These are phyloP conservation scores for Forsythia viridissima DNA, from an alignment of 257 asterid genomes.

Conservation along the genomic window DNA sequence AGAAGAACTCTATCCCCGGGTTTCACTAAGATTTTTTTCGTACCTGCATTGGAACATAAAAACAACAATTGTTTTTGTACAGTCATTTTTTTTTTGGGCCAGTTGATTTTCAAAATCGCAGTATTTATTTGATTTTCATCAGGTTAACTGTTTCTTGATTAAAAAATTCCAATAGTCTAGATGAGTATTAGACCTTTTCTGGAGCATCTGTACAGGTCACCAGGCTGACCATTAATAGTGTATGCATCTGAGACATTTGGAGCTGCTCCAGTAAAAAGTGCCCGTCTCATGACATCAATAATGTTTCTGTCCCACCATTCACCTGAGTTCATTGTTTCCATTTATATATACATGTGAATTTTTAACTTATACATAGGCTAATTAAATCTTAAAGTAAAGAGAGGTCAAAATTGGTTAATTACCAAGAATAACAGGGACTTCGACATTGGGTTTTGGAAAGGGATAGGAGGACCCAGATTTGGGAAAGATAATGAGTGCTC, in stretches of 20 bases:
- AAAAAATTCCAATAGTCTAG: background rate
- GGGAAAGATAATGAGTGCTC: constrained; percentile 61
- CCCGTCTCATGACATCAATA: constrained; percentile 50
- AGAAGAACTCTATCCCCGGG: constrained; percentile 52
- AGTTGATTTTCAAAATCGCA: background rate
- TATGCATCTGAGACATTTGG: constrained; percentile 75
- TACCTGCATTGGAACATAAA: constrained; percentile 34
- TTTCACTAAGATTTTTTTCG: constrained; percentile 44
- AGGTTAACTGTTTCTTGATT: background rate
- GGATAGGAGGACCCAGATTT: constrained; percentile 55
- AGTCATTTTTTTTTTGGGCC: too few species aligned
- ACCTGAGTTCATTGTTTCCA: constrained; percentile 37
- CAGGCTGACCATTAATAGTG: constrained; percentile 83
- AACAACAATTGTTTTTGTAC: background rate
- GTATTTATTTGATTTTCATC: background rate
- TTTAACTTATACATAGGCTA: background rate
- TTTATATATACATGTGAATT: background rate
- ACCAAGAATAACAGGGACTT: constrained; percentile 66
- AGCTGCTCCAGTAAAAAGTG: constrained; percentile 68
- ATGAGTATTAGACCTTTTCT: constrained; percentile 24
- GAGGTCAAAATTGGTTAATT: background rate
- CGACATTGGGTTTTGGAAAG: constrained; percentile 47
- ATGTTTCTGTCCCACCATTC: constrained; percentile 88
- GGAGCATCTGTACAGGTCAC: constrained; percentile 63
- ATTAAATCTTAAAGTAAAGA: background rate